Evolutionary conservation across 768 basidiomycete genomes (phyloP).

Genomic region (Tulasnella sp.): DNA sequence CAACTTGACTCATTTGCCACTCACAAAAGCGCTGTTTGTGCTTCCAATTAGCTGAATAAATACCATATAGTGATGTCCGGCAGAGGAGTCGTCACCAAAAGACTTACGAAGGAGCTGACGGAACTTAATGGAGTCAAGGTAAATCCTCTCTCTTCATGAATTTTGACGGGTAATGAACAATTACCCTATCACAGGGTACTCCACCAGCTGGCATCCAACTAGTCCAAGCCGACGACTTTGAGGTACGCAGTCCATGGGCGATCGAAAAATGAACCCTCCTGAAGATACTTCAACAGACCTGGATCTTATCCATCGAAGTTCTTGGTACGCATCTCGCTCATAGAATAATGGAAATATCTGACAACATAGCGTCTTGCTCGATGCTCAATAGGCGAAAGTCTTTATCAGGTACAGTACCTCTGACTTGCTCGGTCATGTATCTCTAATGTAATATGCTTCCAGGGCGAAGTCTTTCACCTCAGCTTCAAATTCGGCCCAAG

Average conservation of each 20-base stretch:
- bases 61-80: conserved; percentile 39
- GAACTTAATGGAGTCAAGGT: conserved; percentile 35
- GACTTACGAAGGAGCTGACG: conserved; percentile 56
- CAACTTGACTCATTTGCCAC: conserved; percentile 3
- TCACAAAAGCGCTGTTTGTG: not conserved
- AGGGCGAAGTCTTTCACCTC: conserved; percentile 67
- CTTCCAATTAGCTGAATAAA: too few relatives aligned
- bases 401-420: conserved; percentile 45
- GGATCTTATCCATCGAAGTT: conserved; percentile 69
- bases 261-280: too few relatives aligned
- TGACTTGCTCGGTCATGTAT: not conserved
- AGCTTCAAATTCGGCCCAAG: conserved; percentile 70
- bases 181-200: not conserved
- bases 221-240: conserved; percentile 61
- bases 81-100: conserved; percentile 47
- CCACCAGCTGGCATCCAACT: conserved; percentile 46
- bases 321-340: too few relatives aligned
- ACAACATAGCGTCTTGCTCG: too few relatives aligned
- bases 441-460: not conserved
- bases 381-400: conserved; percentile 72
- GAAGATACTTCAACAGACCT: too few relatives aligned
- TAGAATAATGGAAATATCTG: too few relatives aligned
- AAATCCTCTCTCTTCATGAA: conserved; percentile 47
- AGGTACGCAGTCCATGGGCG: too few relatives aligned
- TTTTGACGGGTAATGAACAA: conserved; percentile 32